Conservation (phyloP, 1,284 basidiomycete species). For the Fomitopsis schrenkii region DNA sequence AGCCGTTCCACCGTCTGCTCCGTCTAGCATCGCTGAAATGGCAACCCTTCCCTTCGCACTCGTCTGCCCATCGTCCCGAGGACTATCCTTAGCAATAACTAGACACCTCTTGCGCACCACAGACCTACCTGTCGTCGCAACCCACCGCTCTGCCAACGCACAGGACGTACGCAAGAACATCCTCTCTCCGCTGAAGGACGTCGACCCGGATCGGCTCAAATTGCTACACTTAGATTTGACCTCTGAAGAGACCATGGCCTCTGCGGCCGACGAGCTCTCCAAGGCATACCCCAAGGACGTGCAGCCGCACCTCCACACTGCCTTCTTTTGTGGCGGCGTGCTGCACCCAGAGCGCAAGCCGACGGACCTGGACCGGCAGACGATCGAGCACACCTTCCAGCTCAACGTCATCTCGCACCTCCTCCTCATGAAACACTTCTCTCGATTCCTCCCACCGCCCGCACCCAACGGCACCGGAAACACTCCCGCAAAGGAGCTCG, state of each 20-base stretch:
- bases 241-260: conserved; percentile 45
- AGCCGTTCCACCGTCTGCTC: no score
- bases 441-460: conserved; percentile 45
- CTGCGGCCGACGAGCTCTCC: conserved; percentile 41
- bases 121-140: conserved; percentile 49
- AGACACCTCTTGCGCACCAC: conserved; percentile 51
- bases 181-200: conserved; percentile 35
- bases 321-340: conserved; percentile 53
- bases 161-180: conserved; percentile 38
- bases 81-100: conserved; percentile 51
- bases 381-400: conserved; percentile 46
- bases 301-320: conserved; percentile 44
- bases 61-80: conserved; percentile 42
- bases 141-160: conserved; percentile 38
- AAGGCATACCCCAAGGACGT: conserved; percentile 29
- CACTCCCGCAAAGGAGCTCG: conserved; percentile 17
- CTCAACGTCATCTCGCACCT: conserved; percentile 60
- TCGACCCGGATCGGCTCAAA: conserved; percentile 43
- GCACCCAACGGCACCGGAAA: background rate
- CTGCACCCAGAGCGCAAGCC: conserved; percentile 56
- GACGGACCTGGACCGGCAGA: conserved; percentile 42
- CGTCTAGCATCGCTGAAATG: no score
- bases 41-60: conserved; percentile 23
- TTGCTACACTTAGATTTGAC: conserved; percentile 48
- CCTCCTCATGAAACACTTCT: conserved; percentile 60